A percentile compares a stretch with the other conserved stretches of the same genome.
Conservation (phyloP, 352 stramenopile species). For the Phytophthora chlamydospora region DNA sequence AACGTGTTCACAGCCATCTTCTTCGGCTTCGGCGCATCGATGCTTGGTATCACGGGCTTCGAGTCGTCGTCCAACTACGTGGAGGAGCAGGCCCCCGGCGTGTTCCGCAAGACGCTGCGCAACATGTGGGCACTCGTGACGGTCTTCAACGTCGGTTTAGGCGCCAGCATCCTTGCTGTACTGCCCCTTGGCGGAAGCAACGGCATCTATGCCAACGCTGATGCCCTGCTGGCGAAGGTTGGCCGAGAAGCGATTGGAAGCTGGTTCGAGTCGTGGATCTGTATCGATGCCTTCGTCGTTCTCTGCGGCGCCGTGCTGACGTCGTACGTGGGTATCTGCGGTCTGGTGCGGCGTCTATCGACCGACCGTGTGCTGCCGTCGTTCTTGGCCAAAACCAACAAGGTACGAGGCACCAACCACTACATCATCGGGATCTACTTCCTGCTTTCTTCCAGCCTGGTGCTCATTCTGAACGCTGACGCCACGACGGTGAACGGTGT, state of each 20-base stretch:
- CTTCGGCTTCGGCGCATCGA: constrained; percentile 74
- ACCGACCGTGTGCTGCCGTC: constrained; percentile 63
- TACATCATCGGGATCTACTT: constrained; percentile 81
- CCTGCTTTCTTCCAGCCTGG: constrained; percentile 59
- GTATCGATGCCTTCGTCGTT: constrained; percentile 86
- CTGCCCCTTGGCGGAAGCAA: constrained; percentile 56
- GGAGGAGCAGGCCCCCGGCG: constrained; percentile 77
- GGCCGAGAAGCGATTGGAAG: constrained; percentile 42
- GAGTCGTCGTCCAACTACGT: constrained; percentile 89
- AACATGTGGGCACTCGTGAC: constrained; percentile 36
- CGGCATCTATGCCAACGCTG: constrained; percentile 55
- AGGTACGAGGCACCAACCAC: constrained; percentile 65
- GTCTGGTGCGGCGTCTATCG: constrained; percentile 73
- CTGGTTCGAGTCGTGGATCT: constrained; percentile 60
- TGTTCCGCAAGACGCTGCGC: constrained; percentile 70
- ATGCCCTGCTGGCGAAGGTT: constrained; percentile 70
- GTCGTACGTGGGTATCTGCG: constrained; percentile 80
- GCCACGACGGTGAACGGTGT: constrained; percentile 77
- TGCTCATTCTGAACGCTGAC: constrained; percentile 76
- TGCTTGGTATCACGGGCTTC: constrained; percentile 92
- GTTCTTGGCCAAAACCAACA: constrained; percentile 59
- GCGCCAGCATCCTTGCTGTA: constrained; percentile 58
- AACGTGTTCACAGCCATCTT: constrained; percentile 58
- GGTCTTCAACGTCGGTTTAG: constrained; percentile 30
- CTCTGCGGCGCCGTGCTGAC: constrained; percentile 85